Evolutionary conservation across 129 eudicot genomes (phyloP).

Genomic region (Artemisia annua): DNA sequence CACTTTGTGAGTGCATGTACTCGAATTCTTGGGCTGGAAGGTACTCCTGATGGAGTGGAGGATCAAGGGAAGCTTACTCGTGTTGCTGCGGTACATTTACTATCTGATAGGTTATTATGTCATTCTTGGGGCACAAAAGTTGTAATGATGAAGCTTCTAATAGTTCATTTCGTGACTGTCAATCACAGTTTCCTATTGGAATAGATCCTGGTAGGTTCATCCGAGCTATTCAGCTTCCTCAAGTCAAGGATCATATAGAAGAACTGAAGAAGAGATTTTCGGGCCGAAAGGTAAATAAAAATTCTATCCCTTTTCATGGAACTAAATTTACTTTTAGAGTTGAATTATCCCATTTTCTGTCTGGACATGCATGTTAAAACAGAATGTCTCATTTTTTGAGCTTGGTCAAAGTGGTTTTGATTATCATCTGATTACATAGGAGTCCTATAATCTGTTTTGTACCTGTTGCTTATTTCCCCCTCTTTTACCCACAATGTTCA

Average conservation of each 20-base stretch:
- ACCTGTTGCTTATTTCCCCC: not conserved
- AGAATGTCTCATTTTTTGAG: not conserved
- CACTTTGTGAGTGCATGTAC: constrained; percentile 87
- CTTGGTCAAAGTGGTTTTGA: not conserved
- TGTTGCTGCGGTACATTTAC: constrained; percentile 69
- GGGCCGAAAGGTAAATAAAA: constrained; percentile 61
- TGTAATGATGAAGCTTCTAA: constrained; percentile 16
- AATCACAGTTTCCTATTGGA: constrained; percentile 79
- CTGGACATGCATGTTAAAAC: not conserved
- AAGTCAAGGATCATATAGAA: constrained; percentile 58
- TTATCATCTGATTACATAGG: not conserved
- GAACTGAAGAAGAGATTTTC: constrained; percentile 68
- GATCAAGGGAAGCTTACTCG: constrained; percentile 88
- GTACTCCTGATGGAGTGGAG: constrained; percentile 89
- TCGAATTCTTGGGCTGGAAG: constrained; percentile 87
- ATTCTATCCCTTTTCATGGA: not conserved
- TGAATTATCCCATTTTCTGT: constrained; percentile 1
- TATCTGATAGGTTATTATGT: not conserved
- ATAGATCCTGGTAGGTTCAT: constrained; percentile 81
- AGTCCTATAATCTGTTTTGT: not conserved
- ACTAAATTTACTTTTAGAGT: not conserved
- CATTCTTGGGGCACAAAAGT: constrained; percentile 10
- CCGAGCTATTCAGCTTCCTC: constrained; percentile 67
- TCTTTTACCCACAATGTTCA: not conserved
- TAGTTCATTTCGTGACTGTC: not conserved